Percentiles rank a stretch among this genome's conserved stretches.
Conservation (phyloP, 2,329 filamentous ascomycete species). For the Claviceps monticola region DNA sequence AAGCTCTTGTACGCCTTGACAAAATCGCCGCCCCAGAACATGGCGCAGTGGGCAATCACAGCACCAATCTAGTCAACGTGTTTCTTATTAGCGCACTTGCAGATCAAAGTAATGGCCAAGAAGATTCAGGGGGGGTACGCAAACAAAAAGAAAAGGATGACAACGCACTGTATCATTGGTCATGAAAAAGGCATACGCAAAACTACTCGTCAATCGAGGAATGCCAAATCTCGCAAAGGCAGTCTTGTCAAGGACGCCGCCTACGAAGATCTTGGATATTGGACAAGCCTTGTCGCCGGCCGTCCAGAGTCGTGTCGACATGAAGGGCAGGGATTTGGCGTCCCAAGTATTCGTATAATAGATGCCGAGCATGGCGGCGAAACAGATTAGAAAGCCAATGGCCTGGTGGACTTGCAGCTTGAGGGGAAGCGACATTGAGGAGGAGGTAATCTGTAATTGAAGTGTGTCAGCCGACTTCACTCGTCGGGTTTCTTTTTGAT, state of each 20-base stretch:
- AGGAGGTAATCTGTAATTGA: constrained; percentile 1
- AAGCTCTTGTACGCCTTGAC: constrained; percentile 24
- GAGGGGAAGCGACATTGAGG: constrained; percentile 18
- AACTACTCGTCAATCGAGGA: constrained; percentile 33
- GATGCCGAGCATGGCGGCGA: constrained; percentile 20
- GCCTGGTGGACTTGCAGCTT: constrained; percentile 23
- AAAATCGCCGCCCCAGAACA: constrained; percentile 45
- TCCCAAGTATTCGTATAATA: constrained; percentile 29
- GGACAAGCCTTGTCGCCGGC: constrained; percentile 28
- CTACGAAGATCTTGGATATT: constrained; percentile 24
- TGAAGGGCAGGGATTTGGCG: constrained; percentile 18
- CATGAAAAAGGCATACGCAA: constrained; percentile 41
- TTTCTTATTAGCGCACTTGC: background rate
- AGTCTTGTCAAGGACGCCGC: constrained; percentile 26
- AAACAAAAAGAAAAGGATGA: background rate
- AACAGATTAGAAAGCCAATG: constrained; percentile 23
- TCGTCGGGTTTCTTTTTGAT: background rate
- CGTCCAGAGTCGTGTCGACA: constrained; percentile 21
- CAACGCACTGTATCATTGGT: constrained; percentile 35
- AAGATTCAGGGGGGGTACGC: background rate
- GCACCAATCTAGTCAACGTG: constrained; percentile 34
- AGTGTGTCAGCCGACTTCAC: no score
- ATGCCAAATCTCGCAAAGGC: constrained; percentile 29
- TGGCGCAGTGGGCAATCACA: constrained; percentile 33
- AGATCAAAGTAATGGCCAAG: background rate